Evolutionary conservation across 2,329 filamentous ascomycete genomes (phyloP), one percentile per base, ranked within the genome.

Genomic region (Aspergillus carbonarius): DNA sequence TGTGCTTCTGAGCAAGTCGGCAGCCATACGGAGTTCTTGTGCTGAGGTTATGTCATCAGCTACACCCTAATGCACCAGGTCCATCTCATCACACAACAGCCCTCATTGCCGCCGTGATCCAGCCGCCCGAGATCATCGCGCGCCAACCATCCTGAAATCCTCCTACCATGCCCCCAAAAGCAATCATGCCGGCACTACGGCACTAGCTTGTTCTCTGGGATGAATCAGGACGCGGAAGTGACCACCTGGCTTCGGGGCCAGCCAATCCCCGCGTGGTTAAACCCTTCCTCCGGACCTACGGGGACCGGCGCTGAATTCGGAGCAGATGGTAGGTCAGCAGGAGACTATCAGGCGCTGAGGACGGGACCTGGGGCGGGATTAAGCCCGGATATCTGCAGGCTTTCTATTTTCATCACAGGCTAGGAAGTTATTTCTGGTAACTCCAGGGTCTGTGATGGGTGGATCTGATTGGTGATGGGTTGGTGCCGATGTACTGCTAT

Each of bases 51-150:
- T 53, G 50, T 48, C 39, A 54, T 40, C 35, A 17, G 8, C 5
- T 23, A 5, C 18, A 9, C 34, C 17, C 60, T 57, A 51, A 58
- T 61, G 57, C 53, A 62, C 48, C 34, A 40, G 55, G 44, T n/a
- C 44, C 4, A 56, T 42, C 34, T 56, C 60, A 61, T 62, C 61
- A 63, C 61, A 59, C 37, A 37, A 34, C 34, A n/a, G 32, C 35
- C 15, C 20, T 44, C 56, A 57, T 62, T 62, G 59, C 55, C 60
- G 61, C 61, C 50, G 61, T 62, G 61, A 60, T 62, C 57, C 59
- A 55, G 34, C 49, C 51, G 25, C 51, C 20, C 54, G 12, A 23
- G 49, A 40, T 50, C 34, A 57, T 54, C 40, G n/a, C n/a, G n/a
- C 47, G 42, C 34, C 42, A 42, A 46, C 52, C 37, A 59, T n/a